Evolutionary conservation across 352 stramenopile species (phyloP), one percentile per base, ranked within the genome.

Genomic region (Halophytophthora batemanensis): DNA sequence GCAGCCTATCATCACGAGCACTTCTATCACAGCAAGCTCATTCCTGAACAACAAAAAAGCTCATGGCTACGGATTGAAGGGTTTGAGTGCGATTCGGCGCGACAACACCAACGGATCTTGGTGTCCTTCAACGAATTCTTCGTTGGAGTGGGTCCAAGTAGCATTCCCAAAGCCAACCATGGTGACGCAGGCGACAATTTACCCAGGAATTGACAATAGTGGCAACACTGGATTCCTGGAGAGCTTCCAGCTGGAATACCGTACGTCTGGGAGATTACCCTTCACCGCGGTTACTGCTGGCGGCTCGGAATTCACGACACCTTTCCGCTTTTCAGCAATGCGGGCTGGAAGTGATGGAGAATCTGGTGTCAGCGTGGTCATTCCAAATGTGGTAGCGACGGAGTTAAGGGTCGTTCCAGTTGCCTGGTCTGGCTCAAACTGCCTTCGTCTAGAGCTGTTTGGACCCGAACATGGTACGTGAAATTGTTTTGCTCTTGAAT

Each of bases 31-130:
- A 13, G 60, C 60, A 21, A 68, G 54, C 22, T 56, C 43, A 6
- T 83, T 73, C 53, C 48, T 76, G 0, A 43, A 57, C 12, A 75
- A 80, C 23, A 59, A 40, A 8, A 50, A 50, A 7, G 58, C 33
- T 3, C 67, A 86, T n/a, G 75, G 75, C 3, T 86, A 74, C 35
- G 75, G 71, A 0, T 57, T 59, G 6, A 44, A 47, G n/a, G 72
- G 67, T 6, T 45, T 86, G 17, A 39, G 59, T 34, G 60, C 53
- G 0, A 38, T 74, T 36, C 69, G 75, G 21, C 53, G 43, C 29
- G 49, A 65, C 28, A 55, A 14, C 35, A 43, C 18, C 0, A 34
- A 45, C 18, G 45, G 51, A 17, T 60, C 72, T 17, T 86, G 75
- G 75, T 86, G 75, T 63, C 50, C 70, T 14, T 47, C 7, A 1